Conservation (phyloP, 768 basidiomycete species). For the Lentinula guzmanii region DNA sequence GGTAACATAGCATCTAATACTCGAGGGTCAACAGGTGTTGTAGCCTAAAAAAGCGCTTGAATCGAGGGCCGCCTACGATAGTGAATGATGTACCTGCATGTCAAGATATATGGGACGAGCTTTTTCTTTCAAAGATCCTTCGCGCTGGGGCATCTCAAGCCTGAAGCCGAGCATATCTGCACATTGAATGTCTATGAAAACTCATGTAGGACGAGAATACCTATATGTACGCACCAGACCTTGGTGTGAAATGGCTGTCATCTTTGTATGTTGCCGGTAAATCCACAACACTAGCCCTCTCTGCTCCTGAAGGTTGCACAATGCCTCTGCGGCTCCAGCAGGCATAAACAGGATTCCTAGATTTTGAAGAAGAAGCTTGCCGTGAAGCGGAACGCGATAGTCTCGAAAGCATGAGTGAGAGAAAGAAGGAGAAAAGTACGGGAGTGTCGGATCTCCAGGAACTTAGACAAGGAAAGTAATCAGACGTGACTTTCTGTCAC, state of each 20-base stretch:
- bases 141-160: constrained; percentile 56
- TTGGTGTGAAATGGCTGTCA: constrained; percentile 63
- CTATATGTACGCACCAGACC: constrained; percentile 43
- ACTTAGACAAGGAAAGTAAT: background rate
- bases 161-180: constrained; percentile 90
- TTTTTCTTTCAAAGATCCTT: constrained; percentile 52
- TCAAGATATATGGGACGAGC: constrained; percentile 94
- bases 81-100: constrained; percentile 67
- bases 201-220: background rate
- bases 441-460: background rate
- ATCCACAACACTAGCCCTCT: constrained; percentile 79
- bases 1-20: constrained; percentile 97
- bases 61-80: background rate
- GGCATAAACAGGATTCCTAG: constrained; percentile 16
- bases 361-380: constrained; percentile 22
- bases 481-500: background rate
- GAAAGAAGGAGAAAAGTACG: background rate
- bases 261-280: constrained; percentile 70
- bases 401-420: constrained; percentile 49
- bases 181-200: background rate
- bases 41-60: constrained; percentile 53
- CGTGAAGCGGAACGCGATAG: constrained; percentile 36
- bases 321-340: constrained; percentile 44
- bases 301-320: constrained; percentile 78
- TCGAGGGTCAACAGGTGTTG: constrained; percentile 94